Percentiles rank a stretch among this genome's conserved stretches.
Evolutionary conservation across 768 basidiomycete genomes (phyloP).

Genomic region (Tubosaeta brunneosetosa): DNA sequence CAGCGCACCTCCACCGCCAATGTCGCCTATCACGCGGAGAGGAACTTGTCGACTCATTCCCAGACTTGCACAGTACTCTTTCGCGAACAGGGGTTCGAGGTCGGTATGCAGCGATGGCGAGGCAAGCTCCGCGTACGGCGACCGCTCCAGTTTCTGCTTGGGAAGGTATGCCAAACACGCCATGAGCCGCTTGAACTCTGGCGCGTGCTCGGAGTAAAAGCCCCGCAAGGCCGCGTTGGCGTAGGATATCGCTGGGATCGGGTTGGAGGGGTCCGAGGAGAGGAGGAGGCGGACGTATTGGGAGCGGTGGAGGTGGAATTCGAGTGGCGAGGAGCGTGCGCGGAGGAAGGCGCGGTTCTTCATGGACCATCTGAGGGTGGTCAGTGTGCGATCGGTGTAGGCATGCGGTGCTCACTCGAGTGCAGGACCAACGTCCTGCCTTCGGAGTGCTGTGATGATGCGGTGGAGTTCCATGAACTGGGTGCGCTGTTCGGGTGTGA

Average conservation of each 20-base stretch:
- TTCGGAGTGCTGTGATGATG: conserved; percentile 63
- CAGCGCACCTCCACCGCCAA: conserved; percentile 88
- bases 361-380: conserved; percentile 64
- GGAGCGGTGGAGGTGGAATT: conserved; percentile 87
- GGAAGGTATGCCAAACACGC: conserved; percentile 70
- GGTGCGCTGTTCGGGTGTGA: conserved; percentile 44
- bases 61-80: conserved; percentile 82
- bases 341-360: conserved; percentile 62
- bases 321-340: conserved; percentile 71
- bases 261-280: conserved; percentile 53
- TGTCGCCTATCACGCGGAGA: conserved; percentile 83
- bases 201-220: conserved; percentile 57
- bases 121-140: conserved; percentile 73
- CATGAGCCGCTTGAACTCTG: conserved; percentile 68
- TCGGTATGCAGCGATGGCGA: conserved; percentile 69
- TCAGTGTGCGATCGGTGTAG: not conserved
- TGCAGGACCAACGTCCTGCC: conserved; percentile 67
- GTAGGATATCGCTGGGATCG: conserved; percentile 64
- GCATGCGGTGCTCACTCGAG: conserved; percentile 52
- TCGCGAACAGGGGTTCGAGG: conserved; percentile 77
- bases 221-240: conserved; percentile 60
- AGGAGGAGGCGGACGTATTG: conserved; percentile 81
- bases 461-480: conserved; percentile 68
- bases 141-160: conserved; percentile 54
- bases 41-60: conserved; percentile 90